Base-by-base conservation (phyloP, 768 basidiomycete species). In the Pholiota molesta region DNA sequence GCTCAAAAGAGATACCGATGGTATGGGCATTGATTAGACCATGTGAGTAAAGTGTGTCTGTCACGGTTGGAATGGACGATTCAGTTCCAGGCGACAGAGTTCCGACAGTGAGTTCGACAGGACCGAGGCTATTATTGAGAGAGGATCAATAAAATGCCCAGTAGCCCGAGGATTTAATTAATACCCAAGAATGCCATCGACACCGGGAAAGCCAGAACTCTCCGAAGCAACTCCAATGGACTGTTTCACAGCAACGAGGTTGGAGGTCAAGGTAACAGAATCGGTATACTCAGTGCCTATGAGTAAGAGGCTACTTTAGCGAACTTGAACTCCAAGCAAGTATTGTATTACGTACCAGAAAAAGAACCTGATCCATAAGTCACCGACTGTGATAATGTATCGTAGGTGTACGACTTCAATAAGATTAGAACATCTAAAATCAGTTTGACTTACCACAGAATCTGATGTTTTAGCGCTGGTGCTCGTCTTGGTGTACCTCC, bases 151-250 rank as follows among this genome's bases (percentile, higher is more conserved):
- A 55, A 28, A 44, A 28, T 1, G 23, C 21, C 3, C 19, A 26
- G 10, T 31, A 49, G n/a, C 42, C 5, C n/a, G 28, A 44, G n/a
- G 21, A 13, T 55, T 52, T 17, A 52, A 23, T 63, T 75, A 33
- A 49, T 71, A 88, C 86, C 88, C 88, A 13, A 89, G 63, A 62
- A 90, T 88, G 7, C 88, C 88, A 66, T 90, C 89, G 21, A 83
- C 76, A 40, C 79, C 82, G 0, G 57, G 19, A 63, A 84, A 82
- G 1, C 82, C 88, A 47, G 69, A 52, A 23, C 74, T 61, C 53
- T 54, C 6, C 2, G 73, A 67, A 19, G 87, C 86, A 53, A 84
- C 86, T 63, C 88, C 88, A 55, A 90, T 86, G 7, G 86, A 87
- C 67, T 90, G 89, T 2, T 67, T 44, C 5, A 71, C 59, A 55